phyloP scores from a whole-genome alignment of 2,329 filamentous ascomycete genomes.

The Xylaria sp. region DNA sequence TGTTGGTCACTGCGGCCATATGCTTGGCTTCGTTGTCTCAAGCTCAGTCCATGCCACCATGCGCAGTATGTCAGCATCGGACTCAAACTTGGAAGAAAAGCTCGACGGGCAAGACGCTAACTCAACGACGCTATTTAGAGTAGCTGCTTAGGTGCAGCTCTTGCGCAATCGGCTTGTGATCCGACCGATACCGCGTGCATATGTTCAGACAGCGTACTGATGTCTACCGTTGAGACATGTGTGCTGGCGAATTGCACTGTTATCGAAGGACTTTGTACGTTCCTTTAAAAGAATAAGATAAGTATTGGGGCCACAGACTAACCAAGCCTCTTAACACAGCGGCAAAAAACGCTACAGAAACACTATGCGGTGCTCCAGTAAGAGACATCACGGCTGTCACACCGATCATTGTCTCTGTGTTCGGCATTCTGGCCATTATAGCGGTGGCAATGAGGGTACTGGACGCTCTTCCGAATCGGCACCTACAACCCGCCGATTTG shows the following conservation, averaged over 20 bases:
- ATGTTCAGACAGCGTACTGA: slow-evolving; percentile 24
- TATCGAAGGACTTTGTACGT: slow-evolving; percentile 31
- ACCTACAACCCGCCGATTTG: slow-evolving; percentile 20
- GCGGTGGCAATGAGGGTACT: slow-evolving; percentile 18
- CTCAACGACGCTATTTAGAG: slow-evolving; percentile 19
- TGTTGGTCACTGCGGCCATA: slow-evolving; percentile 15
- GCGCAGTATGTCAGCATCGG: slow-evolving; percentile 28
- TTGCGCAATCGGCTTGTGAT: slow-evolving; percentile 28
- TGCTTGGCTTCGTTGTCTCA: slow-evolving; percentile 21
- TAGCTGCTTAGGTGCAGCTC: slow-evolving; percentile 24
- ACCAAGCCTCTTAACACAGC: slow-evolving; percentile 16
- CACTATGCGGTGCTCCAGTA: slow-evolving; percentile 28
- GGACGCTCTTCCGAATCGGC: slow-evolving; percentile 19
- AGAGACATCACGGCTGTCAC: slow-evolving; percentile 29
- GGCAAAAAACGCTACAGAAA: slow-evolving; percentile 30
- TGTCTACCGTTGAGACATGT: slow-evolving; percentile 29
- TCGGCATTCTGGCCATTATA: slow-evolving; percentile 26
- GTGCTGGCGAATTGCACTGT: slow-evolving; percentile 29
- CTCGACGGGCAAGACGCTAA: slow-evolving; percentile 19
- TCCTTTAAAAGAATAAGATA: neutral
- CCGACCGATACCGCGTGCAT: slow-evolving; percentile 27
- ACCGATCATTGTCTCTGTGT: slow-evolving; percentile 22
- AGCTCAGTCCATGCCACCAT: slow-evolving; percentile 27
- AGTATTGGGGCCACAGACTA: slow-evolving; percentile 7
- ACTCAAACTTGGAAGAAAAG: neutral